phyloP scores from a whole-genome alignment of 768 basidiomycete species.

The Cystofilobasidium ferigula region DNA sequence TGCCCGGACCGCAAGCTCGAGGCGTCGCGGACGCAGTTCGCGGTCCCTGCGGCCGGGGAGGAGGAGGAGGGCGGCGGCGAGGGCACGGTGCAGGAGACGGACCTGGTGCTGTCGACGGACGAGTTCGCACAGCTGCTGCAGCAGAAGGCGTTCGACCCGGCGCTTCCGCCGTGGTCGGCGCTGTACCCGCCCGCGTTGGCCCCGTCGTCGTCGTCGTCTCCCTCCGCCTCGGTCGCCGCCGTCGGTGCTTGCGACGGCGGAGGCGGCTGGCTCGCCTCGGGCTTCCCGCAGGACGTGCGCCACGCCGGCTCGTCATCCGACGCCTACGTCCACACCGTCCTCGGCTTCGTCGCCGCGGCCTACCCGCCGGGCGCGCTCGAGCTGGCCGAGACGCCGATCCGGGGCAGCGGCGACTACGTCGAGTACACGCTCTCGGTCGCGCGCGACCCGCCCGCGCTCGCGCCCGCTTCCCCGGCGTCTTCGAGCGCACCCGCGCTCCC shows the following conservation, averaged over 20 bases:
- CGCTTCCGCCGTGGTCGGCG: constrained; percentile 35
- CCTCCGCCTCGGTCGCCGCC: too few species aligned
- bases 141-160: constrained; percentile 70
- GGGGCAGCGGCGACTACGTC: constrained; percentile 61
- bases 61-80: background rate
- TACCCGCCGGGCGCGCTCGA: constrained; percentile 30
- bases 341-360: constrained; percentile 45
- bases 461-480: background rate
- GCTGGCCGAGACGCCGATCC: constrained; percentile 32
- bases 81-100: constrained; percentile 59
- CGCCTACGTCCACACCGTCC: constrained; percentile 74
- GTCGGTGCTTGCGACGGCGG: too few species aligned
- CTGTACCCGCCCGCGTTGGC: background rate
- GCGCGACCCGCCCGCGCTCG: background rate
- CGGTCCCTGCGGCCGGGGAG: background rate
- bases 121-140: constrained; percentile 76
- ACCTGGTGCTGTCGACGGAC: constrained; percentile 94
- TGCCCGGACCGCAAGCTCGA: constrained; percentile 99
- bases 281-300: constrained; percentile 59
- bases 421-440: constrained; percentile 49
- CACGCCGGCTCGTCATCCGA: constrained; percentile 84
- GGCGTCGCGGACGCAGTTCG: constrained; percentile 60
- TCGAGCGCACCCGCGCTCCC: background rate
- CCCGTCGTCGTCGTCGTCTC: too few species aligned
- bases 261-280: constrained; percentile 27